Evolutionary conservation across 2,329 filamentous ascomycete genomes (phyloP).

Genomic region (Pleomassaria siparia): DNA sequence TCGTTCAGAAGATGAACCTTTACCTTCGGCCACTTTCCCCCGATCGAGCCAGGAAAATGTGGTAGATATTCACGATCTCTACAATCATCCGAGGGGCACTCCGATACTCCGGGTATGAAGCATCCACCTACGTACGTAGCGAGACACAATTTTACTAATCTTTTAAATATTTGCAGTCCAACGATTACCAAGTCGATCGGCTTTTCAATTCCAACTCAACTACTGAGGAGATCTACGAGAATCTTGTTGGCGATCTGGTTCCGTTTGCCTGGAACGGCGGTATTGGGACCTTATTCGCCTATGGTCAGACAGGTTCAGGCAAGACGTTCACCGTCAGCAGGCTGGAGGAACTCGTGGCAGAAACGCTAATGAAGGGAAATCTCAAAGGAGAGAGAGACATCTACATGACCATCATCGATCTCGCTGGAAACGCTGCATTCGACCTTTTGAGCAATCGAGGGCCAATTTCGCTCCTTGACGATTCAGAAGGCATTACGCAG

Average conservation of each 20-base stretch:
- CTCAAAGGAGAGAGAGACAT: constrained; percentile 30
- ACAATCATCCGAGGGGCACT: constrained; percentile 17
- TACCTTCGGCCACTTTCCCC: constrained; percentile 17
- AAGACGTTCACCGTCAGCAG: constrained; percentile 79
- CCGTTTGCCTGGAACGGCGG: constrained; percentile 52
- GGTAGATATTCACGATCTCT: constrained; percentile 23
- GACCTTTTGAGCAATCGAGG: constrained; percentile 44
- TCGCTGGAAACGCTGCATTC: constrained; percentile 33
- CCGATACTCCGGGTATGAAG: constrained; percentile 17
- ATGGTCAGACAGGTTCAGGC: constrained; percentile 93
- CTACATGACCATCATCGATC: constrained; percentile 43
- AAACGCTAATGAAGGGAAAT: constrained; percentile 33
- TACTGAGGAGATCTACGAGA: constrained; percentile 47
- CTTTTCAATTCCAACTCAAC: constrained; percentile 21
- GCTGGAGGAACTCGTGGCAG: constrained; percentile 46
- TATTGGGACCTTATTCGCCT: constrained; percentile 70
- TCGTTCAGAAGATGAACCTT: constrained; percentile 13
- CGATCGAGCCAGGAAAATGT: constrained; percentile 15
- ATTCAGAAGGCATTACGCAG: constrained; percentile 48
- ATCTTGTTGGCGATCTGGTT: constrained; percentile 46
- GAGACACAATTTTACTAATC: constrained; percentile 10
- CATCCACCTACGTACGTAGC: neutral
- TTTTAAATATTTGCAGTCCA: constrained; percentile 11
- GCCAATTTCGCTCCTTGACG: constrained; percentile 50
- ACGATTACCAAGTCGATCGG: constrained; percentile 17